Percentiles rank a stretch among this genome's conserved stretches.
phyloP scores from a whole-genome alignment of 2,329 filamentous ascomycete genomes.

The Neophaeococcomyces mojaviensis region DNA sequence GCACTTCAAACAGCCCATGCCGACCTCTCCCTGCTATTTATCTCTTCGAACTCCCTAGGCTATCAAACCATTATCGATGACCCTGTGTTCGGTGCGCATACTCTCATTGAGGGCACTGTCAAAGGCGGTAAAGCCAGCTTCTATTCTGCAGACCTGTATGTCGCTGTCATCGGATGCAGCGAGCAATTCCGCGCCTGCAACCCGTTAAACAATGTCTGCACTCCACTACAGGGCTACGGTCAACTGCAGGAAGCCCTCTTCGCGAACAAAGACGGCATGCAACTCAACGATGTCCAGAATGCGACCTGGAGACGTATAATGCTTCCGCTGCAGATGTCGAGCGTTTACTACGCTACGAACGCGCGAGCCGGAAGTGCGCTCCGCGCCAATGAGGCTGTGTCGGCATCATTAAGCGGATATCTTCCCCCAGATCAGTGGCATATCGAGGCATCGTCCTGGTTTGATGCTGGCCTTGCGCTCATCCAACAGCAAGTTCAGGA shows the following conservation, averaged over 20 bases:
- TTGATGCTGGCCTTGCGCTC: slow-evolving; percentile 8
- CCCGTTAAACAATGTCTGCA: slow-evolving; percentile 4
- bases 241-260: background rate
- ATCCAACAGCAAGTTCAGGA: slow-evolving; percentile 6
- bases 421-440: slow-evolving; percentile 13
- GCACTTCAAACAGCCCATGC: slow-evolving; percentile 3
- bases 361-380: slow-evolving; percentile 2
- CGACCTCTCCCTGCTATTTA: slow-evolving; percentile 8
- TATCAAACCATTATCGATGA: slow-evolving; percentile 3
- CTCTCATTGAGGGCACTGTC: background rate
- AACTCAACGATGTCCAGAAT: slow-evolving; percentile 3
- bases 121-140: background rate
- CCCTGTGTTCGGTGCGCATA: slow-evolving; percentile 7
- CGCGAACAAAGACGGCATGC: background rate
- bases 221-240: background rate
- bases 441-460: slow-evolving; percentile 10
- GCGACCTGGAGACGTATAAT: background rate
- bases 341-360: background rate
- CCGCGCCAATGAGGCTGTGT: slow-evolving; percentile 1
- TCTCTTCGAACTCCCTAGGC: slow-evolving; percentile 5
- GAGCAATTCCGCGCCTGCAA: slow-evolving; percentile 10
- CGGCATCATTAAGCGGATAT: background rate
- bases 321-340: background rate
- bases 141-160: slow-evolving; percentile 4
- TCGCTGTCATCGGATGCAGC: slow-evolving; percentile 1